phyloP scores from a whole-genome alignment of 2,329 filamentous ascomycete genomes.

The Exophiala viscosa region DNA sequence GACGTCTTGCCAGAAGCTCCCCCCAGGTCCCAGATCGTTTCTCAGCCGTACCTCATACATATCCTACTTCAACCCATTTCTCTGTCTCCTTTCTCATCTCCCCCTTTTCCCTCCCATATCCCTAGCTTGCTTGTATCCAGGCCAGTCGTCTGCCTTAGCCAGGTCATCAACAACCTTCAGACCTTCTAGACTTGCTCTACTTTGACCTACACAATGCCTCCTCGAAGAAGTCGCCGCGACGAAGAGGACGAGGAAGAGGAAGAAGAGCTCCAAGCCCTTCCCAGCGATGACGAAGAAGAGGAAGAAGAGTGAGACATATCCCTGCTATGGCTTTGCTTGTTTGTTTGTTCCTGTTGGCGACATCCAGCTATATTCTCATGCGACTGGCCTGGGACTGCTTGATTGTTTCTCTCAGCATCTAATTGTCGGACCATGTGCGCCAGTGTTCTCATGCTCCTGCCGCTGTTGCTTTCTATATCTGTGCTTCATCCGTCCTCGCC shows the following conservation, averaged over 20 bases:
- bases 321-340: not conserved
- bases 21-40: constrained; percentile 15
- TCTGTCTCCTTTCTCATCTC: not conserved
- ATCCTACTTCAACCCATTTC: constrained; percentile 1
- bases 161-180: constrained; percentile 26
- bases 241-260: constrained; percentile 46
- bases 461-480: too few relatives aligned
- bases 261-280: constrained; percentile 46
- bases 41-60: constrained; percentile 1
- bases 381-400: too few relatives aligned
- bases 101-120: not conserved
- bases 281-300: constrained; percentile 49
- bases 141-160: constrained; percentile 30
- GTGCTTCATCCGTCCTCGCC: not conserved
- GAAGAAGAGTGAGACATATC: constrained; percentile 44
- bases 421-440: not conserved
- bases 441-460: not conserved
- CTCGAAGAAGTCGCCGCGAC: constrained; percentile 50
- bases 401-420: too few relatives aligned
- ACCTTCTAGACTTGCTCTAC: not conserved
- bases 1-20: constrained; percentile 21
- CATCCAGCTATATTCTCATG: too few relatives aligned
- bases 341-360: not conserved
- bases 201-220: constrained; percentile 37
- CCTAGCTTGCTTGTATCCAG: too few relatives aligned